A percentile compares a stretch with the other conserved stretches of the same genome.
Evolutionary conservation across 257 asterid species (phyloP).

Genomic region (Solanum clarkiae): DNA sequence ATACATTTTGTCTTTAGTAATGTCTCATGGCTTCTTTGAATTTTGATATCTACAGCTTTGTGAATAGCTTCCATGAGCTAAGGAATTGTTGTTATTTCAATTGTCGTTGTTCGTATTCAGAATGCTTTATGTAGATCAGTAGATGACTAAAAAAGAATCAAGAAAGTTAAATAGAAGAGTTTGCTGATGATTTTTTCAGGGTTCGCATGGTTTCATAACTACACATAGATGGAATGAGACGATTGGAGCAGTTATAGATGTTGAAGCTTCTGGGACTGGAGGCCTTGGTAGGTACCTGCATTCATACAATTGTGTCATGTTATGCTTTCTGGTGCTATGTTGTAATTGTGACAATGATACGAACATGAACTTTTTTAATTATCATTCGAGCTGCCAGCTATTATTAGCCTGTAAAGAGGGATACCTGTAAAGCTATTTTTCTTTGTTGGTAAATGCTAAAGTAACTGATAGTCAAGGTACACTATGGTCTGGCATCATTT

Average conservation of each 20-base stretch:
- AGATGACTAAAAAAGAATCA: background rate
- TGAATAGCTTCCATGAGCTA: background rate
- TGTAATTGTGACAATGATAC: background rate
- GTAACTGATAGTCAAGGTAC: background rate
- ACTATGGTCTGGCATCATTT: background rate
- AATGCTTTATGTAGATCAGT: background rate
- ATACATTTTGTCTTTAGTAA: background rate
- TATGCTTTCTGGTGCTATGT: background rate
- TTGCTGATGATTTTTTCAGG: conserved; percentile 30
- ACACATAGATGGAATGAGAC: conserved; percentile 87
- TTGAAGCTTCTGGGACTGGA: conserved; percentile 98
- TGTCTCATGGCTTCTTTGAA: background rate
- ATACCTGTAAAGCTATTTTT: background rate
- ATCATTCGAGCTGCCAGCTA: background rate
- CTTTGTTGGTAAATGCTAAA: background rate
- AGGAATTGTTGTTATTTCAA: background rate
- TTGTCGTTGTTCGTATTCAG: background rate
- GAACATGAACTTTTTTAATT: background rate
- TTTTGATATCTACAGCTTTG: background rate
- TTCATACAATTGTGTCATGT: conserved; percentile 1
- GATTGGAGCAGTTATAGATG: conserved; percentile 73
- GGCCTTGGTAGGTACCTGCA: conserved; percentile 55
- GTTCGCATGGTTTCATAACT: conserved; percentile 97
- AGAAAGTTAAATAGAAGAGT: background rate
- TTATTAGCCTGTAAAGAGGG: background rate